Evolutionary conservation across 805 yeast species (phyloP), one percentile per base, ranked within the genome.

Genomic region (Nakazawaea wickerhamii): DNA sequence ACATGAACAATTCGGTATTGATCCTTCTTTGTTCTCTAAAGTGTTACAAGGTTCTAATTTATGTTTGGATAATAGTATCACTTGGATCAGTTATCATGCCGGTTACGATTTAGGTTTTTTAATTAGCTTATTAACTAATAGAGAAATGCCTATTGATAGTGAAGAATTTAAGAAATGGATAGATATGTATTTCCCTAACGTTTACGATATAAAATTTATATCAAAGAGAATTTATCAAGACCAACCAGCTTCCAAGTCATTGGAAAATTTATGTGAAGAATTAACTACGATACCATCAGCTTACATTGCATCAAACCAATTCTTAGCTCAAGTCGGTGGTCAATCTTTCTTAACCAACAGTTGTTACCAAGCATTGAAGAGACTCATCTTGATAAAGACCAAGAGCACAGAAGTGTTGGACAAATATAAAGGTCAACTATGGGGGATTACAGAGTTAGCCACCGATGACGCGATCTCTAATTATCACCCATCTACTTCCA

Each of bases 91-190:
- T 47, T 93, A 84, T 64, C 97, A 93, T 60, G 81, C 77, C 6
- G 99, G 98, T 10, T 93, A 93, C 62, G 99, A 93, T 60, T 75
- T 90, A 58, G 99, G 98, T 1, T 90, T 90, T 60, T 67, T 93
- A 46, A 65, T 89, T 13, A 79, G 95, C 38, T 69, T 88, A 50
- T 68, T 91, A 57, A 77, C 82, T 52, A 86, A 87, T 61, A 75
- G 77, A 38, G 64, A 71, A 38, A 83, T 91, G 71, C 98, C 98
- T 1, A 75, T 74, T 22, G 84, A 81, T 50, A 90, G 84, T 58
- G 75, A 77, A 31, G 95, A 83, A 28, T 91, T 88, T 55, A 71
- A 80, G 47, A 68, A 78, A 70, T 79, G 88, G 74, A 69, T 88
- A 32, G 60, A 71, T 30, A 68, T 77, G 38, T 87, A 76, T 60